Evolutionary conservation across 75 land plant species (phyloP).

Genomic region (Pinus tabuliformis): DNA sequence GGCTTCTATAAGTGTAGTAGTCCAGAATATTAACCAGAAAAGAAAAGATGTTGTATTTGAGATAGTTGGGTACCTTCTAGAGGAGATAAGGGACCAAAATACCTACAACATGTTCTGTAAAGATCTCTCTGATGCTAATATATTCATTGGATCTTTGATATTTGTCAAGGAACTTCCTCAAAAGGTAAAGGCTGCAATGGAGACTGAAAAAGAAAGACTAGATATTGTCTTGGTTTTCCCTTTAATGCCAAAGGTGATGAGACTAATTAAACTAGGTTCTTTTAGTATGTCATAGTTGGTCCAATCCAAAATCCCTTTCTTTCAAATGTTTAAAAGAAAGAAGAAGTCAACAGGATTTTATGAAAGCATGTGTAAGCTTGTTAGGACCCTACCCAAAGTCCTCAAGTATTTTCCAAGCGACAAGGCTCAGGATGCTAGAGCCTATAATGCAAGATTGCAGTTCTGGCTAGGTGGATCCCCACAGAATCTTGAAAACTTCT

Average conservation of each 20-base stretch:
- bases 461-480: conserved; percentile 99
- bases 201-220: conserved; percentile 82
- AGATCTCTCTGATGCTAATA: conserved; percentile 88
- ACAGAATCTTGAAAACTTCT: conserved; percentile 84
- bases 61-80: conserved; percentile 97
- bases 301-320: conserved; percentile 93
- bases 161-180: conserved; percentile 96
- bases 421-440: conserved; percentile 97
- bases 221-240: conserved; percentile 98
- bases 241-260: conserved; percentile 99
- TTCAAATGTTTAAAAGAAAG: conserved; percentile 91
- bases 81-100: conserved; percentile 80
- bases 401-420: conserved; percentile 96
- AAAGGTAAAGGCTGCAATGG: conserved; percentile 89
- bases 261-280: conserved; percentile 92
- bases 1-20: conserved; percentile 83
- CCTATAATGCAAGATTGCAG: conserved; percentile 92
- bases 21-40: conserved; percentile 55
- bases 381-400: conserved; percentile 94
- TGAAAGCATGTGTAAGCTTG: conserved; percentile 94
- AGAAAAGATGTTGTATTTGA: conserved; percentile 52
- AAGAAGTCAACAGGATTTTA: conserved; percentile 80
- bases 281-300: conserved; percentile 97
- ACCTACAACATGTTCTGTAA: conserved; percentile 75
- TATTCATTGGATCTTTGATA: conserved; percentile 97